A percentile compares a stretch with the other conserved stretches of the same genome.
Conservation (phyloP, 176 grass and related monocot genomes). For the Triticum urartu region DNA sequence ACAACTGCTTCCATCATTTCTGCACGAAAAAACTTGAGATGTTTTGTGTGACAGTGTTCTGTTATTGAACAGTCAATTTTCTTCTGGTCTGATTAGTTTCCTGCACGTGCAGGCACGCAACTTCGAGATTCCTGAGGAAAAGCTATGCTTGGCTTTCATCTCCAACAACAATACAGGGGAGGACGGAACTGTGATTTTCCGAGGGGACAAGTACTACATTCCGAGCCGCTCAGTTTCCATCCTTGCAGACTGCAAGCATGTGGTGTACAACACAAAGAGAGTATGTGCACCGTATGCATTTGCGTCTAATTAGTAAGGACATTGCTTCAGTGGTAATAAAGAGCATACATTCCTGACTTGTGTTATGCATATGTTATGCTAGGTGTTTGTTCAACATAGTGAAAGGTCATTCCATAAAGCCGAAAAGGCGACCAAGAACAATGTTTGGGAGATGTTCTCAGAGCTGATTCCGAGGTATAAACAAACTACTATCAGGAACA, state of each 20-base stretch:
- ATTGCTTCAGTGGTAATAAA: neutral
- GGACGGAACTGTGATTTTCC: conserved; percentile 66
- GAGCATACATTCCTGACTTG: neutral
- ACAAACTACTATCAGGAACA: conserved; percentile 31
- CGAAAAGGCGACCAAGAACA: conserved; percentile 36
- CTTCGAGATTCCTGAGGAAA: conserved; percentile 63
- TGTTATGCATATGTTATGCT: conserved; percentile 15
- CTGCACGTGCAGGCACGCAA: conserved; percentile 46
- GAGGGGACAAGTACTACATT: conserved; percentile 53
- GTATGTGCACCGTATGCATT: conserved; percentile 30
- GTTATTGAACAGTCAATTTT: conserved; percentile 4
- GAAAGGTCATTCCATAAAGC: conserved; percentile 28
- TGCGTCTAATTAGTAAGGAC: neutral
- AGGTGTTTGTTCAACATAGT: conserved; percentile 91
- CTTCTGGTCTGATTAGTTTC: conserved; percentile 28
- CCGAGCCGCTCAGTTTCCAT: conserved; percentile 80
- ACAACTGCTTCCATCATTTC: conserved; percentile 21
- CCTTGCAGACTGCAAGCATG: conserved; percentile 71
- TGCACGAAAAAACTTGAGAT: neutral
- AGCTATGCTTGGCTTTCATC: conserved; percentile 69
- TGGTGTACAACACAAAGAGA: conserved; percentile 84
- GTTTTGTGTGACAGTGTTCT: conserved; percentile 1
- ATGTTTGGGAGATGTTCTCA: conserved; percentile 66
- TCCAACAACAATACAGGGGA: conserved; percentile 63
- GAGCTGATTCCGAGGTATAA: conserved; percentile 49